Percentiles rank a stretch among this genome's conserved stretches.
These are phyloP conservation scores for Themeda triandra DNA, from an alignment of 176 grass and related monocot genomes.

Conservation along the genomic window DNA sequence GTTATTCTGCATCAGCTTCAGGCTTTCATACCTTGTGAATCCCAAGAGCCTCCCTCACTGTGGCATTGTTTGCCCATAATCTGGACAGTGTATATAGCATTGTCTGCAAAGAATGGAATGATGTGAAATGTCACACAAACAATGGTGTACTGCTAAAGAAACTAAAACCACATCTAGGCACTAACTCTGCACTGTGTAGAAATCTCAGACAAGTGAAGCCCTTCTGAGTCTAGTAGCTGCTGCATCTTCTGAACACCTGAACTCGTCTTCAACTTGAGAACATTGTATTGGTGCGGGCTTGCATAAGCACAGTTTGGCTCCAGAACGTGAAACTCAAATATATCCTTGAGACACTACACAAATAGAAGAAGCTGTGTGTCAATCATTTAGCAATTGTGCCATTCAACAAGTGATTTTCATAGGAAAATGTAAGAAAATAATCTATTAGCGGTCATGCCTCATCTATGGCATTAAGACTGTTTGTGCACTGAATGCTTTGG, in stretches of 20 bases:
- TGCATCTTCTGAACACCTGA: background rate
- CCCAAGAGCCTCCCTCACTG: constrained; percentile 52
- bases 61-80: constrained; percentile 49
- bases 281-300: constrained; percentile 9
- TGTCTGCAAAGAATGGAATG: constrained; percentile 5
- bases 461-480: constrained; percentile 25
- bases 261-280: background rate
- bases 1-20: background rate
- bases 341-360: constrained; percentile 40
- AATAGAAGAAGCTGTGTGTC: background rate
- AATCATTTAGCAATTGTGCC: constrained; percentile 11
- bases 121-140: background rate
- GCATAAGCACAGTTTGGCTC: constrained; percentile 30
- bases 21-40: constrained; percentile 41
- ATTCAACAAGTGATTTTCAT: constrained; percentile 9
- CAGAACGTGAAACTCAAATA: constrained; percentile 31
- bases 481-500: constrained; percentile 4
- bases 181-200: constrained; percentile 37
- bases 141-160: background rate
- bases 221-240: constrained; percentile 17
- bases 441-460: constrained; percentile 19
- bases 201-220: constrained; percentile 31
- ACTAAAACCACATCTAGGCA: background rate
- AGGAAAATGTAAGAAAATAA: constrained; percentile 31
- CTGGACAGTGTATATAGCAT: constrained; percentile 41